These are phyloP conservation scores for Mycena floridula DNA, from an alignment of 768 basidiomycete genomes.

Conservation along the genomic window DNA sequence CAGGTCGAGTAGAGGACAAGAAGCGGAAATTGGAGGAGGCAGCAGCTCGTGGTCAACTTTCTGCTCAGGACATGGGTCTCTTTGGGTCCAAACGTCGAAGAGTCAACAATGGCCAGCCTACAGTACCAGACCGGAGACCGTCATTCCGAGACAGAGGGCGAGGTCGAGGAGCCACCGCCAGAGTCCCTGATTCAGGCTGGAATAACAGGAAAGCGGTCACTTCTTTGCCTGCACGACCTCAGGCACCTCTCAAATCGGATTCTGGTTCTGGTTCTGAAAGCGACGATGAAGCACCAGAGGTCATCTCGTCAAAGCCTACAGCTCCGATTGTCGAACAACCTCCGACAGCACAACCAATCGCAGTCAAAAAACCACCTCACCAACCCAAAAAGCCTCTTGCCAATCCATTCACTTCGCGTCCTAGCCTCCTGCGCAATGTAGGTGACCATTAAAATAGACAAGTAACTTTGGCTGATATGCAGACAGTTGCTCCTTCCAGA, in stretches of 20 bases:
- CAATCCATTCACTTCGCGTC: slow-evolving; percentile 63
- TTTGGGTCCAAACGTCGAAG: slow-evolving; percentile 36
- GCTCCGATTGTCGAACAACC: no score
- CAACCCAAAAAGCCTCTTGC: slow-evolving; percentile 45
- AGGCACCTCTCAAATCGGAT: slow-evolving; percentile 1
- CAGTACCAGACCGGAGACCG: not conserved
- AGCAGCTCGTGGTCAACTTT: slow-evolving; percentile 69
- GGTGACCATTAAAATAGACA: slow-evolving; percentile 17
- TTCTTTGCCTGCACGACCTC: not conserved
- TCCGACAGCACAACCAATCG: slow-evolving; percentile 2
- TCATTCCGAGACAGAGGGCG: slow-evolving; percentile 26
- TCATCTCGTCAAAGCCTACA: slow-evolving; percentile 18
- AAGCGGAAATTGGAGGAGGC: slow-evolving; percentile 76
- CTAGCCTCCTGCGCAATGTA: slow-evolving; percentile 77
- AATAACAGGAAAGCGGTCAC: slow-evolving; percentile 22
- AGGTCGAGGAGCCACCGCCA: slow-evolving; percentile 20
- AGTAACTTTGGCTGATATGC: not conserved
- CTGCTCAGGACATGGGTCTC: slow-evolving; percentile 36
- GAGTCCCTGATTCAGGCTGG: slow-evolving; percentile 22
- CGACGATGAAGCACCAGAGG: slow-evolving; percentile 49
- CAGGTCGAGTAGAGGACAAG: slow-evolving; percentile 69
- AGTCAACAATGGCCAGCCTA: slow-evolving; percentile 17
- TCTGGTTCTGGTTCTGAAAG: slow-evolving; percentile 25
- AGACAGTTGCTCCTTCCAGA: slow-evolving; percentile 74
- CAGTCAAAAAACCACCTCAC: slow-evolving; percentile 16